These are phyloP conservation scores for Picochlorum costavermella DNA, from an alignment of 139 green algal genomes.

Conservation along the genomic window DNA sequence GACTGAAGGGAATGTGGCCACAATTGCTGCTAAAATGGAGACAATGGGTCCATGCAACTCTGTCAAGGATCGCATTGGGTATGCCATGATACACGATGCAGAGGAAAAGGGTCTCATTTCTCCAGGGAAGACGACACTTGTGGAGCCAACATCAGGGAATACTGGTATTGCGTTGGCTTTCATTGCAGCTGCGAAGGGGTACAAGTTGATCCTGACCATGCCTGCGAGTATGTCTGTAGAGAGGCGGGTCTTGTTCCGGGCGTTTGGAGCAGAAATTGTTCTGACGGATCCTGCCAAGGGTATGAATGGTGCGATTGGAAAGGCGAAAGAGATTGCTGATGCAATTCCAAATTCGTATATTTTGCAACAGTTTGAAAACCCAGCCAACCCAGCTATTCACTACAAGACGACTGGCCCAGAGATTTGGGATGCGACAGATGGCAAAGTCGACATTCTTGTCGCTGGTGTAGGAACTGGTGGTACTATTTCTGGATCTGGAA, in stretches of 20 bases:
- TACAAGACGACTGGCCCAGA: constrained; percentile 93
- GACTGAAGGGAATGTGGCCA: constrained; percentile 25
- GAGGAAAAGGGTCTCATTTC: constrained; percentile 80
- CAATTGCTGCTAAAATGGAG: constrained; percentile 79
- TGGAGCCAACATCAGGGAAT: constrained; percentile 83
- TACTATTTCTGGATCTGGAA: constrained; percentile 75
- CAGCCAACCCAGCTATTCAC: constrained; percentile 75
- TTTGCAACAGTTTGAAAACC: constrained; percentile 84
- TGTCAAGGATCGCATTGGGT: constrained; percentile 50
- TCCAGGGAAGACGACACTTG: constrained; percentile 87
- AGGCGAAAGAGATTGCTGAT: constrained; percentile 50
- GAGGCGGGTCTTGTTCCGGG: constrained; percentile 80
- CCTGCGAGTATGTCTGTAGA: constrained; percentile 96
- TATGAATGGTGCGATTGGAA: constrained; percentile 65
- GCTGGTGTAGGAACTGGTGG: constrained; percentile 79
- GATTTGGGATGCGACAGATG: constrained; percentile 82
- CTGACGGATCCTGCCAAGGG: constrained; percentile 72
- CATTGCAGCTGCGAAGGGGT: constrained; percentile 86
- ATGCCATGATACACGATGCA: constrained; percentile 83
- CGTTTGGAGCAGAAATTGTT: constrained; percentile 83
- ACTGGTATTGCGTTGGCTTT: constrained; percentile 92
- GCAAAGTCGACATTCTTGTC: constrained; percentile 60
- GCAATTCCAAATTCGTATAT: constrained; percentile 48
- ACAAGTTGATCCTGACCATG: constrained; percentile 93
- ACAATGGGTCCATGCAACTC: constrained; percentile 66